phyloP scores from a whole-genome alignment of 2,329 filamentous ascomycete species.

The Eutypella sp. region DNA sequence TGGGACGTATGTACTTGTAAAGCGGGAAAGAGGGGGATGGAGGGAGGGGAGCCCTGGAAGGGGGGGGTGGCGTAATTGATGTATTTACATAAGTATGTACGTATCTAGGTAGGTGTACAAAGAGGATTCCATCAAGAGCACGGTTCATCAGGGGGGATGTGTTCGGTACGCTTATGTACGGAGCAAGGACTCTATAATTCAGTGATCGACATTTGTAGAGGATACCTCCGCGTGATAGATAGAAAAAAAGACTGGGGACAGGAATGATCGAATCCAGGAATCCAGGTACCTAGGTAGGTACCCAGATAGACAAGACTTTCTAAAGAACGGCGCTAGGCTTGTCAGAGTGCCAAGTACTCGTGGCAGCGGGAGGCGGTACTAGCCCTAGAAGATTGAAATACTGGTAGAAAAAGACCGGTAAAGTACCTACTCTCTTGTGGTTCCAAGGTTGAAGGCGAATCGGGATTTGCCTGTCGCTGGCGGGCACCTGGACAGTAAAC shows the following conservation, averaged over 20 bases:
- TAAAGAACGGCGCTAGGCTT: too few species aligned
- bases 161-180: not conserved
- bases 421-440: too few species aligned
- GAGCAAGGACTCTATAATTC: not conserved
- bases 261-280: too few species aligned
- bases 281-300: not conserved
- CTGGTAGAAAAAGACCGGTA: not conserved
- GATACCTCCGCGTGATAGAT: not conserved
- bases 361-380: not conserved
- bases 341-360: not conserved
- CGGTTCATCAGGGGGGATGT: not conserved
- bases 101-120: not conserved
- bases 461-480: too few species aligned
- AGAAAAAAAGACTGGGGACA: not conserved
- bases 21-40: not conserved
- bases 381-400: not conserved
- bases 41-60: too few species aligned
- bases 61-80: not conserved
- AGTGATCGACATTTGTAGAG: not conserved
- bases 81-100: not conserved
- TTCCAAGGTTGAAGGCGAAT: too few species aligned
- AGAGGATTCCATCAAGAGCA: too few species aligned
- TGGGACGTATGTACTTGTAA: too few species aligned
- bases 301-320: not conserved
- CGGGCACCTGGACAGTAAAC: too few species aligned